phyloP scores from a whole-genome alignment of 495 filamentous ascomycete genomes.

The Penicillium bovifimosum region DNA sequence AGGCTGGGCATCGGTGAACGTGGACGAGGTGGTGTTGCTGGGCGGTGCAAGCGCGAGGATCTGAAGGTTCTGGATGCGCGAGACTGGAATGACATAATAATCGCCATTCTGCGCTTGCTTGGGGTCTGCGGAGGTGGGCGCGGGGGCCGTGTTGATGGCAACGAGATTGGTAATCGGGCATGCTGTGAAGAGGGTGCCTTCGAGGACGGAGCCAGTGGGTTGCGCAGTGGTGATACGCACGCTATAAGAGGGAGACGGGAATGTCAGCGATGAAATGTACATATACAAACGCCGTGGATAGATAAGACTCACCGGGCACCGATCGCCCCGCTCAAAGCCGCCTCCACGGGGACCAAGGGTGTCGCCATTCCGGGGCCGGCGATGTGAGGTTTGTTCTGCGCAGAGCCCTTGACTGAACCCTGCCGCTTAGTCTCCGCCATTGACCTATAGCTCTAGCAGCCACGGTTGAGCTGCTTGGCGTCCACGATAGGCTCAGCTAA shows the following conservation, averaged over 20 bases:
- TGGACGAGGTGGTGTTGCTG: constrained; percentile 37
- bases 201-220: constrained; percentile 44
- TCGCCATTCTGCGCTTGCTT: constrained; percentile 46
- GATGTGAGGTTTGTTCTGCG: constrained; percentile 22
- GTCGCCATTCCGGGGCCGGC: constrained; percentile 33
- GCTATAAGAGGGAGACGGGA: constrained; percentile 30
- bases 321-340: constrained; percentile 45
- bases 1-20: constrained; percentile 39
- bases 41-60: constrained; percentile 56
- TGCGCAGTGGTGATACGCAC: constrained; percentile 56
- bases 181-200: constrained; percentile 64
- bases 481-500: background rate
- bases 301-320: constrained; percentile 44
- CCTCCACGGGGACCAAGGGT: constrained; percentile 42
- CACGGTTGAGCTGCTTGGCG: background rate
- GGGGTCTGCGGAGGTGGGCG: constrained; percentile 28
- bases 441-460: constrained; percentile 1
- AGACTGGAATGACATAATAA: constrained; percentile 60
- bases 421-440: constrained; percentile 48
- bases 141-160: constrained; percentile 49
- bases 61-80: constrained; percentile 56
- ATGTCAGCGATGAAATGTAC: background rate
- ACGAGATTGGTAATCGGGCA: constrained; percentile 62
- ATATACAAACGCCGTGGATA: background rate
- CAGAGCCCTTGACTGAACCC: constrained; percentile 35